Base-by-base conservation (phyloP, 805 yeast species). In the Starmerella scarabaei region DNA sequence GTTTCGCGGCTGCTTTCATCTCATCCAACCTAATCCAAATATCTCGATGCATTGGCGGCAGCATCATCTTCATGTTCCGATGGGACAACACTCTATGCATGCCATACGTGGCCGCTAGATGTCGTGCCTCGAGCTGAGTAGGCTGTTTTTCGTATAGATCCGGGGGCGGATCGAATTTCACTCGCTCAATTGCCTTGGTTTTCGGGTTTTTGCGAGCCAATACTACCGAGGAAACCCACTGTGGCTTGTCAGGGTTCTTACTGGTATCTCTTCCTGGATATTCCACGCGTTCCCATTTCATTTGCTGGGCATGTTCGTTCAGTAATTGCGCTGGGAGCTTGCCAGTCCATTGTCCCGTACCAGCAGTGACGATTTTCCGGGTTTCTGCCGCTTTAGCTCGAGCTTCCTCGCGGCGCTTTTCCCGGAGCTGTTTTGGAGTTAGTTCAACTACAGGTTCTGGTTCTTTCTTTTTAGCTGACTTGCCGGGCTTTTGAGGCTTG, bases 291-390 rank as follows among this genome's bases (percentile, higher is more conserved):
- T 77, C 79, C 98, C 98, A 88, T 59, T 84, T 83, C 43, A 72
- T 75, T 56, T 78, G 80, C 57, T 83, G 95, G 47, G 91, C 80
- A 48, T 76, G 78, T 54, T 88, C 98, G 53, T 83, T 83, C 4
- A 88, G 67, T 15, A 88, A 60, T 0, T 91, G 76, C 2, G 81
- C 84, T 0, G 98, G 97, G 14, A 88, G 65, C 53, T 88, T 88
- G 1, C 98, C 98, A 0, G 95, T 85, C 95, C 95, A 85, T 21
- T 88, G 83, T 33, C 76, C 63, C 28, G 79, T 71, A 14, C 80
- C 77, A 0, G 80, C 69, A 0, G 56, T 43, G 26, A 76, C 80
- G n/a, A 68, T 60, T 30, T 49, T 49, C 6, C 57, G 52, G 4
- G 53, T 43, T 19, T 53, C 57, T 3, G 57, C 57, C 4, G 55